Conservation (phyloP, 108 stramenopile genomes). For the Cyclotella distinguenda region DNA sequence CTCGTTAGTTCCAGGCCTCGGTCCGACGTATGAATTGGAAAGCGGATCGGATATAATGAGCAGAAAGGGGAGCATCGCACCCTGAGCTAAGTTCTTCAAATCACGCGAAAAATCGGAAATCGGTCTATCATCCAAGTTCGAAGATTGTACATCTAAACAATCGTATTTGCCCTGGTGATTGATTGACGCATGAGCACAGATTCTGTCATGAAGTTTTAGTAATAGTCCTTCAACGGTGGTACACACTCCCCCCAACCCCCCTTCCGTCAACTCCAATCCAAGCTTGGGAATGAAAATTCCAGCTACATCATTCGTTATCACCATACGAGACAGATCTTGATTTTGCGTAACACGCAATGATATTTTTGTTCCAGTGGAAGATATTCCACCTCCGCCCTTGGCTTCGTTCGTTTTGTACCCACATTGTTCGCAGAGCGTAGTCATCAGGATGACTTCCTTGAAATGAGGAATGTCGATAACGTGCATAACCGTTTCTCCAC, state of each 20-base stretch:
- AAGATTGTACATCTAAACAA: constrained; percentile 28
- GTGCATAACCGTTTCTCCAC: constrained; percentile 70
- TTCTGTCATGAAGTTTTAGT: constrained; percentile 55
- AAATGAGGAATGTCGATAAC: constrained; percentile 91
- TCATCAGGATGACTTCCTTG: constrained; percentile 93
- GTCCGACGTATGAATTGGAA: constrained; percentile 87
- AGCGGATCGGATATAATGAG: constrained; percentile 81
- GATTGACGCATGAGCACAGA: constrained; percentile 75
- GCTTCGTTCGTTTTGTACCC: constrained; percentile 83
- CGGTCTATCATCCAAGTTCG: constrained; percentile 24
- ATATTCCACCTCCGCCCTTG: constrained; percentile 91
- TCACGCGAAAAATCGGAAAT: constrained; percentile 49
- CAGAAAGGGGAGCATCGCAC: constrained; percentile 74
- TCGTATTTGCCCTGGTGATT: constrained; percentile 32
- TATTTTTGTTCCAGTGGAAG: constrained; percentile 66
- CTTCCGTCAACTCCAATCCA: constrained; percentile 62
- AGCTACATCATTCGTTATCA: constrained; percentile 85
- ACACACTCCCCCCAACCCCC: constrained; percentile 85
- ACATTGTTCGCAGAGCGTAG: constrained; percentile 82
- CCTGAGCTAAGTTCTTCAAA: constrained; percentile 52
- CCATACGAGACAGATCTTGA: constrained; percentile 79
- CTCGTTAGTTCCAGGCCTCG: constrained; percentile 23
- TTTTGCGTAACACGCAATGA: constrained; percentile 42
- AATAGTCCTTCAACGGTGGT: constrained; percentile 90
- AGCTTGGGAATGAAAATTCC: constrained; percentile 76